phyloP scores from a whole-genome alignment of 805 yeast genomes.

The Wickerhamomyces bisporus region DNA sequence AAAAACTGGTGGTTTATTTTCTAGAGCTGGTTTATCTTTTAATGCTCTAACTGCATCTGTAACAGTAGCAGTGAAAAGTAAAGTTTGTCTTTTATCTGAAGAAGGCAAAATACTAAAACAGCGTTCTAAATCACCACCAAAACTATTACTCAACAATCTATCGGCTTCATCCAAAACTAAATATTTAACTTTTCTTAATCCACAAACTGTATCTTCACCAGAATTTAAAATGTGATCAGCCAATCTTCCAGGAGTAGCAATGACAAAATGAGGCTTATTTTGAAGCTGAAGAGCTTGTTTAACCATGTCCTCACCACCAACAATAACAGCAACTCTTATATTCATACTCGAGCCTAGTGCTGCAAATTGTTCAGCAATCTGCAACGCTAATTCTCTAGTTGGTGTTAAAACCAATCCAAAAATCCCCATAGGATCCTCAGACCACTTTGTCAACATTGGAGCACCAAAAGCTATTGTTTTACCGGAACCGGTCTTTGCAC shows the following conservation, averaged over 20 bases:
- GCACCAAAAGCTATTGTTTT: constrained; percentile 96
- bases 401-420: constrained; percentile 90
- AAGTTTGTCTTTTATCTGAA: constrained; percentile 72
- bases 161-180: constrained; percentile 96
- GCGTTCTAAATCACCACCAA: constrained; percentile 68
- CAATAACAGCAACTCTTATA: constrained; percentile 73
- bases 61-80: constrained; percentile 91
- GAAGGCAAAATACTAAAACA: constrained; percentile 73
- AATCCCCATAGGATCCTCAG: constrained; percentile 90
- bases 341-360: constrained; percentile 91
- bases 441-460: constrained; percentile 95
- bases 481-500: constrained; percentile 98
- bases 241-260: constrained; percentile 95
- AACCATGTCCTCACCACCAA: constrained; percentile 95
- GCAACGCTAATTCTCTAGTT: constrained; percentile 89
- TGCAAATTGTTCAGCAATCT: constrained; percentile 93
- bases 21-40: constrained; percentile 55
- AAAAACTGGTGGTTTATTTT: constrained; percentile 51
- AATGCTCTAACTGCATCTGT: constrained; percentile 86
- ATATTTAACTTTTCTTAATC: constrained; percentile 71
- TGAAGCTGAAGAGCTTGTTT: constrained; percentile 79
- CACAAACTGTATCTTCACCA: constrained; percentile 82
- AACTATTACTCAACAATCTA: constrained; percentile 76
- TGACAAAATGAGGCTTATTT: constrained; percentile 84
- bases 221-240: constrained; percentile 87